A percentile compares a stretch with the other conserved stretches of the same genome.
Evolutionary conservation across 2,329 filamentous ascomycete species (phyloP).

Genomic region (Dactylellina parvicollis): DNA sequence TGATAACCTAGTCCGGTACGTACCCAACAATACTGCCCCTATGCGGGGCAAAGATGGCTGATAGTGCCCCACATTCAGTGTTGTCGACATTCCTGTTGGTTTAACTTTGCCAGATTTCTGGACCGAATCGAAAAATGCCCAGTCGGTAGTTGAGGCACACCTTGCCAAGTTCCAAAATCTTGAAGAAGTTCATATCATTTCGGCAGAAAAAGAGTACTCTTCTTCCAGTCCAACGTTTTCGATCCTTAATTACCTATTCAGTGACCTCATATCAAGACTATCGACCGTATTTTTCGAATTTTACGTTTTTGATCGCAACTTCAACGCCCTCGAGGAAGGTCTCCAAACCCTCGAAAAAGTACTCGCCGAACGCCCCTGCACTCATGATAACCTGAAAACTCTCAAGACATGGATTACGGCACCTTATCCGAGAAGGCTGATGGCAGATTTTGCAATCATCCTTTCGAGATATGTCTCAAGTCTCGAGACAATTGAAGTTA

Average conservation of each 20-base stretch:
- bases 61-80: neutral
- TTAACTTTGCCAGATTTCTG: conserved; percentile 24
- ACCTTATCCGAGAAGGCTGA: neutral
- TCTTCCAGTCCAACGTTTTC: neutral
- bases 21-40: neutral
- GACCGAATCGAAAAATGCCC: neutral
- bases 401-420: conserved; percentile 26
- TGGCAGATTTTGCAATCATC: neutral
- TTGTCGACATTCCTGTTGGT: conserved; percentile 11
- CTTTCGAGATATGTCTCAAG: conserved; percentile 3
- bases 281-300: conserved; percentile 40
- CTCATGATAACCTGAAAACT: conserved; percentile 1
- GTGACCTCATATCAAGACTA: neutral
- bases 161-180: conserved; percentile 25
- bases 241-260: conserved; percentile 14
- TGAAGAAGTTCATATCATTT: conserved; percentile 14
- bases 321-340: neutral
- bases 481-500: conserved; percentile 7
- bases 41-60: neutral
- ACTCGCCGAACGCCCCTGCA: neutral
- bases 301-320: neutral
- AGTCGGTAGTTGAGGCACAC: neutral
- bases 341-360: neutral
- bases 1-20: conserved; percentile 28
- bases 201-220: neutral